Base-by-base conservation (phyloP, 2,329 filamentous ascomycete species). In the Pseudopyrenochaeta lycopersici region DNA sequence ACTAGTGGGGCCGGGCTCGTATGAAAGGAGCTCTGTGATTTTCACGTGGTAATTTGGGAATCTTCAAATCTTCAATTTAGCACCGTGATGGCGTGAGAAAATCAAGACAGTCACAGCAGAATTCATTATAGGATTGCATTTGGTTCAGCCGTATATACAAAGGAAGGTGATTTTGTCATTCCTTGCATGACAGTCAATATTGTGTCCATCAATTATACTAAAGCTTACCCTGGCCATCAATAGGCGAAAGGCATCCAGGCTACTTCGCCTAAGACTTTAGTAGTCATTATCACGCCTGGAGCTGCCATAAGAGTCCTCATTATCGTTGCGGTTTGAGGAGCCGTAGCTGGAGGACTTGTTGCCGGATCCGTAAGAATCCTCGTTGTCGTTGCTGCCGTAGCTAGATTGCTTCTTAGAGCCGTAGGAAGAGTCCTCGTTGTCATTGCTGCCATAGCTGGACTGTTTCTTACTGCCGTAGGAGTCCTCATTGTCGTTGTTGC, bases 341-440 rank as follows among this genome's bases (percentile, higher is more conserved):
- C 49, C 51, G 27, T 56, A 60, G 39, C 46, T 33, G 15, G 46
- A 52, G n/a, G 29, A 21, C 9, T 36, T 36, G 14, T 36, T 36
- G 33, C 12, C 23, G 0, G 48, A 54, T 35, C 55, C 52, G 18
- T 55, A 58, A 9, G 54, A 42, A 14, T 55, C 47, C 17, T 50
- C 49, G 21, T 43, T 49, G 10, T 38, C 40, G 31, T 44, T 33
- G 15, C 36, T 33, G 38, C 33, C 47, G 3, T 44, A 52, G 32
- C 27, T 41, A n/a, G 33, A 36, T 7, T n/a, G 7, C n/a, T 46
- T 44, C 1, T 46, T 42, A 30, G 33, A 30, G 20, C 45, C 23
- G 32, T 56, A 52, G 15, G 52, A 53, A 7, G 42, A 51, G 31
- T 52, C 52, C 9, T 60, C 32, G 18, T 57, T 47, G 29, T 56